These are phyloP conservation scores for Apium graveolens DNA, from an alignment of 129 eudicot species.

Conservation along the genomic window DNA sequence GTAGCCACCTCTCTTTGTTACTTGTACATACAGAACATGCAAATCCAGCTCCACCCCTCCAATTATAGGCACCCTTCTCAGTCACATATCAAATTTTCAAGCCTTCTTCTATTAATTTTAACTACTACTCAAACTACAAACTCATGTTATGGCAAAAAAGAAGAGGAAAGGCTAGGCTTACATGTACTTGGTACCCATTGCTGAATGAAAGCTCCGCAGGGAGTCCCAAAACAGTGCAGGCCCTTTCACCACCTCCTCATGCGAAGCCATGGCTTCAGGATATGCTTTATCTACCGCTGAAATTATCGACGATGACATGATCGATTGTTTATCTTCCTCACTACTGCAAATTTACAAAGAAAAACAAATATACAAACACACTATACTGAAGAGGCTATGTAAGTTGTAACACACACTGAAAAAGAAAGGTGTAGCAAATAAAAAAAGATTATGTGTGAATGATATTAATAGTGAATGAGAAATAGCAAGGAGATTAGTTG, in stretches of 20 bases:
- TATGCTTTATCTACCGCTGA: background rate
- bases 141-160: background rate
- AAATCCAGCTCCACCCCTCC: conserved; percentile 62
- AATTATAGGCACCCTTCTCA: conserved; percentile 51
- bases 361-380: no score
- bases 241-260: background rate
- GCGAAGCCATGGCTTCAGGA: background rate
- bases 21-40: conserved; percentile 55
- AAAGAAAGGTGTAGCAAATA: no score
- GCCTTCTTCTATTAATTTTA: background rate
- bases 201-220: background rate
- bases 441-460: no score
- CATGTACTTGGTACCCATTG: background rate
- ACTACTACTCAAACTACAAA: background rate
- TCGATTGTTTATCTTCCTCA: background rate
- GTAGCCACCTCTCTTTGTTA: conserved; percentile 62
- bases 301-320: background rate
- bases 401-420: no score
- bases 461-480: no score
- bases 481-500: no score
- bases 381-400: no score
- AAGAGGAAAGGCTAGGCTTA: background rate
- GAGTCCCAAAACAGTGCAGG: background rate
- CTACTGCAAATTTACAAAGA: no score
- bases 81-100: no score